Base-by-base conservation (phyloP, 2,329 filamentous ascomycete genomes). In the Aspergillus viridinutans region DNA sequence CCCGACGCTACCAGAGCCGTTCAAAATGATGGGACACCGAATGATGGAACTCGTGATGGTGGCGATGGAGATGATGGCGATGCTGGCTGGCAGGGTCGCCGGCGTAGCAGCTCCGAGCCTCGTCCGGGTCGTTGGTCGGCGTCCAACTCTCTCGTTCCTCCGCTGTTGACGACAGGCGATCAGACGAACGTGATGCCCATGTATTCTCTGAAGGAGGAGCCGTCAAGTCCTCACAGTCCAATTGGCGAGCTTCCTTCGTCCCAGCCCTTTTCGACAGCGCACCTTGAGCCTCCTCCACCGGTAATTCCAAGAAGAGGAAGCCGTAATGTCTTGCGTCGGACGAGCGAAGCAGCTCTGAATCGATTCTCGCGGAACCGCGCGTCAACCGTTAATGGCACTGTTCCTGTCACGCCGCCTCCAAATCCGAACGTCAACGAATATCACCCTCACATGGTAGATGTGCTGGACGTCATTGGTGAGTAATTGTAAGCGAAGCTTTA, bases 401-500 rank as follows among this genome's bases (percentile, higher is more conserved):
- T 59, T 7, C 62, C 68, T 25, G 56, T 47, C 21, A 23, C 43
- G 43, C 43, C 43, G 43, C 43, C 43, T 47, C 58, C 26, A 55
- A 59, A 3, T 40, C 49, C 25, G 35, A 10, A 26, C 43, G 53
- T 56, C 52, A 61, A 71, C 49, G 81, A 88, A 59, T 88, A 89
- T 65, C 82, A 84, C 26, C 73, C 81, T 10, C 80, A 83, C 61
- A 78, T 90, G 61, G 86, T 89, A 6, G 85, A 89, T 70, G 74
- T 89, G 17, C 74, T 90, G 51, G 87, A 90, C 73, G 83, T 88
- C 32, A 79, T 90, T 61, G 86, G 86, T 88, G 78, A 58, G 82
- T 72, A 53, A 26, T 35, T 23, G n/a, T 49, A 17, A 17, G 40
- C 47, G 21, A 10, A 14, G 12, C 35, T 56, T 12, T 38, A 47